Base-by-base conservation (phyloP, 768 basidiomycete species). In the Thelephora ganbajun region DNA sequence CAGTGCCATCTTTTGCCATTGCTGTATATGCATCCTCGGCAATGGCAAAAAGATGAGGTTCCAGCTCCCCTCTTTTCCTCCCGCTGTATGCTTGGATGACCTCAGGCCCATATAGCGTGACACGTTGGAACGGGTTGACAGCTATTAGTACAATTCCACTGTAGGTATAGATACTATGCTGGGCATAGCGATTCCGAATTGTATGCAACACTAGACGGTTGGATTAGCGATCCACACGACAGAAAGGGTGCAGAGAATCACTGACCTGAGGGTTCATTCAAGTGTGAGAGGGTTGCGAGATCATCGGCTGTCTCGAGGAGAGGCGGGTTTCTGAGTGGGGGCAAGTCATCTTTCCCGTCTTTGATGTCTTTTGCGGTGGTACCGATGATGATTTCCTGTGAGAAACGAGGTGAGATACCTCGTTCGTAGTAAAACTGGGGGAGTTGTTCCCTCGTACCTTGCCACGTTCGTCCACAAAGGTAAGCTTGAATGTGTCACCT, bases 1-100 rank as follows among this genome's bases (percentile, higher is more conserved):
- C 93, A 66, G 83, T 79, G 51, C 87, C 77, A 57, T 97, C 83
- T 62, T 83, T 83, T 52, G 88, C 77, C 96, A 98, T 98, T 48
- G 89, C 88, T 11, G 92, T 93, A 62, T 98, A 90, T 51, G 96
- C 96, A 70, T 98, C 96, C 65, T 99, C 96, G 9, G 96, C 96
- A 55, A 99, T 99, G 18, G 96, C 96, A 65, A 98, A 99, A 53
- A 99, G 63, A 69, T 99, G 96, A 2, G 96, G 96, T 59, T 98
- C 96, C 33, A 98, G 72, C 51, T 98, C 96, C 35, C 94, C 94
- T 63, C 92, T 82, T 59, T 79, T 79, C 46, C 90, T 70, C 47
- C 90, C 92, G 52, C 83, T 85, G 63, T 99, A 99, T 12, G 92
- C 91, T 65, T 98, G 93, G 16, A 99, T 94, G 59, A 96, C 88